These are phyloP conservation scores for Betula pendula DNA, from an alignment of 306 rosid genomes.

Conservation along the genomic window DNA sequence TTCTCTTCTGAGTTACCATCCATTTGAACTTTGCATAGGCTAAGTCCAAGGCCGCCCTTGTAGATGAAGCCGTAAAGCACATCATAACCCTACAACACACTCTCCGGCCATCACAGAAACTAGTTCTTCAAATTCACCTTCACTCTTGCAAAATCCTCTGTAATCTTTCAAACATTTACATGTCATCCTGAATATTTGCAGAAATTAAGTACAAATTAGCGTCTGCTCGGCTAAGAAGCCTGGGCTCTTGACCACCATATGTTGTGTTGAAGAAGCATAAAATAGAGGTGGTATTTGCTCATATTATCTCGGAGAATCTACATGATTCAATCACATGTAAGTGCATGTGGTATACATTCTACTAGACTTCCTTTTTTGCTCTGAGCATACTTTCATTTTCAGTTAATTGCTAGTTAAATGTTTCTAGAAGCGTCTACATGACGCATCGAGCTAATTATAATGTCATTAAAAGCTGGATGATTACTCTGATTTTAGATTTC, in stretches of 20 bases:
- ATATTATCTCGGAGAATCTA: slow-evolving; percentile 32
- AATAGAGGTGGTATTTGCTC: slow-evolving; percentile 51
- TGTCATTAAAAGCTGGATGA: background rate
- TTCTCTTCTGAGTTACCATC: background rate
- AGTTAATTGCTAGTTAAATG: background rate
- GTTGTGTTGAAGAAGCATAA: slow-evolving; percentile 53
- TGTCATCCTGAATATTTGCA: slow-evolving; percentile 49
- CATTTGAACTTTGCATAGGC: slow-evolving; percentile 34
- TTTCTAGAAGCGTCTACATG: background rate
- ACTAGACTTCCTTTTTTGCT: background rate
- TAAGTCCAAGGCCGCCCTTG: slow-evolving; percentile 50
- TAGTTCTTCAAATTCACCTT: slow-evolving; percentile 20
- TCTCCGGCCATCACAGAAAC: slow-evolving; percentile 16
- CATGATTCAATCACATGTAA: slow-evolving; percentile 63
- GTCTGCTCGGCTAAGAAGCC: slow-evolving; percentile 47
- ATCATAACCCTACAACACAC: slow-evolving; percentile 42
- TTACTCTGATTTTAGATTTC: too few relatives aligned
- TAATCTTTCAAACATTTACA: slow-evolving; percentile 47
- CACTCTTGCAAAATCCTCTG: slow-evolving; percentile 45
- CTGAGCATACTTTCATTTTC: background rate
- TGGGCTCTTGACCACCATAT: slow-evolving; percentile 43
- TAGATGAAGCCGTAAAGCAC: slow-evolving; percentile 64
- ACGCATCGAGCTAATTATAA: background rate
- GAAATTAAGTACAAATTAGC: slow-evolving; percentile 57
- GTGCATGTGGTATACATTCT: slow-evolving; percentile 1